Conservation (phyloP, 768 basidiomycete genomes). For the Amanita pseudoporphyria region DNA sequence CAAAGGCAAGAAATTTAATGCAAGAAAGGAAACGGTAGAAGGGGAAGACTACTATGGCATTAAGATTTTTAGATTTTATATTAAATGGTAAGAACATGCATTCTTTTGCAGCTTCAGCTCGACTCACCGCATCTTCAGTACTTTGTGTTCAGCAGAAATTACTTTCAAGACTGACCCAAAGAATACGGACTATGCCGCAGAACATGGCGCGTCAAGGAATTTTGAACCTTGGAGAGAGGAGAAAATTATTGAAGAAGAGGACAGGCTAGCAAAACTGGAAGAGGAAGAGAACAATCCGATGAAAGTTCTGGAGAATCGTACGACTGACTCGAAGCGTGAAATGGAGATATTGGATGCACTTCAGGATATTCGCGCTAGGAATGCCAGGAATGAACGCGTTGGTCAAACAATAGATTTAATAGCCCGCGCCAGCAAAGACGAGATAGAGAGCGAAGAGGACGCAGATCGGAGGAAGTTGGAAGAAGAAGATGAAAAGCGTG, state of each 20-base stretch:
- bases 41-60: constrained; percentile 98
- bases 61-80: constrained; percentile 91
- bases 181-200: constrained; percentile 88
- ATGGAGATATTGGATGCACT: constrained; percentile 98
- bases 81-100: constrained; percentile 60
- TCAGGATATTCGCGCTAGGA: constrained; percentile 82
- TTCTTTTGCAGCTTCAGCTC: constrained; percentile 3
- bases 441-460: constrained; percentile 73
- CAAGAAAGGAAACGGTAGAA: constrained; percentile 95
- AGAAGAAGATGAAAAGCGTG: constrained; percentile 87
- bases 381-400: constrained; percentile 81
- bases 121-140: constrained; percentile 34
- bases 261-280: constrained; percentile 75
- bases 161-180: constrained; percentile 99
- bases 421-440: constrained; percentile 52
- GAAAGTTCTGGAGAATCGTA: constrained; percentile 92
- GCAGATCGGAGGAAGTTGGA: constrained; percentile 59
- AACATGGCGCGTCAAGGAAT: constrained; percentile 95
- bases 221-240: constrained; percentile 97
- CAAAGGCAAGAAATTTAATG: constrained; percentile 99
- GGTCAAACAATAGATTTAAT: constrained; percentile 66
- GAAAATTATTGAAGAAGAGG: constrained; percentile 67
- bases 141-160: constrained; percentile 94
- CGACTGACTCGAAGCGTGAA: constrained; percentile 87
- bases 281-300: constrained; percentile 96